Conservation (phyloP, 345 rosid genomes). For the Theobroma cacao region DNA sequence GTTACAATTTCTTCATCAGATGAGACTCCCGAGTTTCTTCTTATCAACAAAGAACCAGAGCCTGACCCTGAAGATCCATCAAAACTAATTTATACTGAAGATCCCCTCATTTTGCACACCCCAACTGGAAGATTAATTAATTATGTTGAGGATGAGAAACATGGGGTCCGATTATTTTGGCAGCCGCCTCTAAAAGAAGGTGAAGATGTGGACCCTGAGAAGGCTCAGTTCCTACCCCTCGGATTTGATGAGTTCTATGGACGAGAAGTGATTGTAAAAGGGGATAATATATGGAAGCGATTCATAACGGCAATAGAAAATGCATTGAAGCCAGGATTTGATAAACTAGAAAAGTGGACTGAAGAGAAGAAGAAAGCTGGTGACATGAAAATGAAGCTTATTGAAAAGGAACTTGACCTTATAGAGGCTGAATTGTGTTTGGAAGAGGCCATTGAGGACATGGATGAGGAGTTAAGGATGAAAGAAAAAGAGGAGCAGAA, state of each 20-base stretch:
- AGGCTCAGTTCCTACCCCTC: slow-evolving; percentile 75
- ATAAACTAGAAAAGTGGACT: slow-evolving; percentile 68
- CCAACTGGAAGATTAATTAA: slow-evolving; percentile 80
- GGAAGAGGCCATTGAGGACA: slow-evolving; percentile 86
- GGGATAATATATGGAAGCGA: slow-evolving; percentile 41
- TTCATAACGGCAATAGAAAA: slow-evolving; percentile 49
- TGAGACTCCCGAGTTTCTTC: slow-evolving; percentile 69
- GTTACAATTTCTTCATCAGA: slow-evolving; percentile 45
- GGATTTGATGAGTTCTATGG: slow-evolving; percentile 92
- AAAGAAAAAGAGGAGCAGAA: slow-evolving; percentile 71
- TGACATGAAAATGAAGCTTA: slow-evolving; percentile 56
- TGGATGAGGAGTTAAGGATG: slow-evolving; percentile 67
- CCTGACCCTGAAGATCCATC: slow-evolving; percentile 89
- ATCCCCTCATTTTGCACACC: slow-evolving; percentile 81
- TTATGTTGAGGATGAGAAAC: slow-evolving; percentile 78
- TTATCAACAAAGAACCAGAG: slow-evolving; percentile 81
- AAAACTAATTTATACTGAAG: slow-evolving; percentile 58
- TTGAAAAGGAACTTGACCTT: slow-evolving; percentile 71
- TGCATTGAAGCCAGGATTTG: slow-evolving; percentile 45
- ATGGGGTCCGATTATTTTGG: slow-evolving; percentile 84
- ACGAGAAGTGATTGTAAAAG: slow-evolving; percentile 39
- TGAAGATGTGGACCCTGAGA: slow-evolving; percentile 61
- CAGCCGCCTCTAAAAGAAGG: slow-evolving; percentile 78
- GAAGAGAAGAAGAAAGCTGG: slow-evolving; percentile 71
- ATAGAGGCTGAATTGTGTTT: slow-evolving; percentile 78